These are phyloP conservation scores for Suillus paluster DNA, from an alignment of 768 basidiomycete genomes.

Conservation along the genomic window DNA sequence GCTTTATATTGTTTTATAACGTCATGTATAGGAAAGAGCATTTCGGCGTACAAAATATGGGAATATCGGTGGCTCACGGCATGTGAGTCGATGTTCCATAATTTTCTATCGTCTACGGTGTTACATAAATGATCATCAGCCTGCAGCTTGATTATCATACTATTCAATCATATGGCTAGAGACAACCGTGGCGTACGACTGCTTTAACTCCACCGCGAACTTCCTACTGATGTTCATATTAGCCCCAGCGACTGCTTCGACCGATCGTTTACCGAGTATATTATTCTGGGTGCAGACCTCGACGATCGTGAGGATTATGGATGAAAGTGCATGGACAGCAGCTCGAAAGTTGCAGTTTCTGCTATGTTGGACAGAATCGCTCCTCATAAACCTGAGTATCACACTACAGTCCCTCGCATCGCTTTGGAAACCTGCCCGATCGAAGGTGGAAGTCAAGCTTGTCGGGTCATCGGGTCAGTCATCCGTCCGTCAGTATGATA, in stretches of 20 bases:
- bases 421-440: not conserved
- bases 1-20: too few relatives aligned
- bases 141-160: constrained; percentile 4
- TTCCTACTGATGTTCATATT: not conserved
- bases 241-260: not conserved
- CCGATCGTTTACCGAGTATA: not conserved
- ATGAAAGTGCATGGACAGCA: constrained; percentile 2
- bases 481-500: not conserved
- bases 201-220: not conserved
- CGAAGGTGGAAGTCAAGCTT: not conserved
- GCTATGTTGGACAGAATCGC: constrained; percentile 3
- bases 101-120: not conserved
- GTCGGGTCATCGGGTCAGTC: not conserved
- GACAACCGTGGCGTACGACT: not conserved
- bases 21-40: too few relatives aligned
- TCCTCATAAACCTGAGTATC: not conserved
- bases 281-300: not conserved
- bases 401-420: not conserved
- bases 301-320: not conserved
- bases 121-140: not conserved
- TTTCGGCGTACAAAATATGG: too few relatives aligned
- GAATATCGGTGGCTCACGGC: not conserved
- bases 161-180: not conserved
- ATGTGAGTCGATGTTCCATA: not conserved
- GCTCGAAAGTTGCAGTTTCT: constrained; percentile 1